A percentile compares a stretch with the other conserved stretches of the same genome.
Conservation (phyloP, 1,139 yeast genomes). For the Suhomyces bokatorum region DNA sequence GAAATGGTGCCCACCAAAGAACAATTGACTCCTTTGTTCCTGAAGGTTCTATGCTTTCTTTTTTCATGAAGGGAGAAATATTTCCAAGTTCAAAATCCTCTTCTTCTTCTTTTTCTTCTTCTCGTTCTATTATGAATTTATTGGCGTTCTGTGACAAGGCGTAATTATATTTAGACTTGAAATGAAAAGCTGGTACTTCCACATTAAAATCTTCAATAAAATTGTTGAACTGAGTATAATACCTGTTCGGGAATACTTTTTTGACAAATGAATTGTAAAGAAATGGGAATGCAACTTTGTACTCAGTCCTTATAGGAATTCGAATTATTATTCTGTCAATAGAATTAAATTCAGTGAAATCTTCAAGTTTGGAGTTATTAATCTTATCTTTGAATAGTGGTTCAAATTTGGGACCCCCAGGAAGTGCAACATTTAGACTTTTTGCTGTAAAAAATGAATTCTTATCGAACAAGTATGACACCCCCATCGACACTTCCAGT, state of each 20-base stretch:
- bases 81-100: slow-evolving; percentile 16
- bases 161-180: slow-evolving; percentile 57
- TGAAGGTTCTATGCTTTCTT: slow-evolving; percentile 23
- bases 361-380: slow-evolving; percentile 64
- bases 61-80: slow-evolving; percentile 14
- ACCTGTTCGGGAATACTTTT: slow-evolving; percentile 59
- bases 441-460: slow-evolving; percentile 86
- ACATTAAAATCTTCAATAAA: slow-evolving; percentile 44
- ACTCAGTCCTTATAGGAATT: slow-evolving; percentile 74
- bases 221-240: slow-evolving; percentile 60
- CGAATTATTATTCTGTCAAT: slow-evolving; percentile 85
- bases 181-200: slow-evolving; percentile 57
- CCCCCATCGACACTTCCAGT: slow-evolving; percentile 53
- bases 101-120: slow-evolving; percentile 7
- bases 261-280: slow-evolving; percentile 79
- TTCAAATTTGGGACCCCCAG: slow-evolving; percentile 96
- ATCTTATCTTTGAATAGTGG: slow-evolving; percentile 69
- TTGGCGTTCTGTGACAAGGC: slow-evolving; percentile 25
- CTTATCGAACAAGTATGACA: slow-evolving; percentile 61
- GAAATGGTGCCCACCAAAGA: slow-evolving; percentile 79
- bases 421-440: slow-evolving; percentile 80
- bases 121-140: not conserved
- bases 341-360: slow-evolving; percentile 85
- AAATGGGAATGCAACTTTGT: slow-evolving; percentile 82
- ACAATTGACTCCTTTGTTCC: slow-evolving; percentile 61